Conservation (phyloP, 441 rosid genomes). For the Pelargonium citronellum region DNA sequence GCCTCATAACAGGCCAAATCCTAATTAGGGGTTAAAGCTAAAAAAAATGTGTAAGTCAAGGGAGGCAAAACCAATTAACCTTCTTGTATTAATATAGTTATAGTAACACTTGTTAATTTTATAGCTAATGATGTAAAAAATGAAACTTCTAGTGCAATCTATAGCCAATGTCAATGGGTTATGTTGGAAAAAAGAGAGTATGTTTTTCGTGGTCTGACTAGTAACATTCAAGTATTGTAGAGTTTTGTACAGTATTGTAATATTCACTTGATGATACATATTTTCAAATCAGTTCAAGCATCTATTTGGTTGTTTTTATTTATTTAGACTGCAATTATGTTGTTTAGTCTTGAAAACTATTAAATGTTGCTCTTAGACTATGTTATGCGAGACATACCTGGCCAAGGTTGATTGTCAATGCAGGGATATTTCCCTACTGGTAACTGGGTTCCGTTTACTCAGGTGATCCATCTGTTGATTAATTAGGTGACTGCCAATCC, state of each 20-base stretch:
- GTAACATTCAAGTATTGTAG: neutral
- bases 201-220: too few relatives aligned
- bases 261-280: neutral
- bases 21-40: too few relatives aligned
- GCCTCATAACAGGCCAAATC: too few relatives aligned
- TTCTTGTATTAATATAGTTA: too few relatives aligned
- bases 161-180: too few relatives aligned
- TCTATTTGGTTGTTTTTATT: neutral
- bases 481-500: conserved; percentile 81
- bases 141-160: too few relatives aligned
- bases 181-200: neutral
- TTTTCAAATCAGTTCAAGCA: neutral
- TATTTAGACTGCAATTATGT: neutral
- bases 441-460: conserved; percentile 36
- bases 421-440: conserved; percentile 17
- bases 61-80: too few relatives aligned
- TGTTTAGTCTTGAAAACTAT: neutral
- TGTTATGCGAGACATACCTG: conserved; percentile 5
- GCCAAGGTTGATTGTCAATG: neutral
- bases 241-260: neutral
- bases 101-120: too few relatives aligned
- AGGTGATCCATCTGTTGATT: conserved; percentile 36
- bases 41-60: too few relatives aligned
- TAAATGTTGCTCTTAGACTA: neutral
- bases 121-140: too few relatives aligned